Conservation (phyloP, 768 basidiomycete species). For the Trametes meyenii region DNA sequence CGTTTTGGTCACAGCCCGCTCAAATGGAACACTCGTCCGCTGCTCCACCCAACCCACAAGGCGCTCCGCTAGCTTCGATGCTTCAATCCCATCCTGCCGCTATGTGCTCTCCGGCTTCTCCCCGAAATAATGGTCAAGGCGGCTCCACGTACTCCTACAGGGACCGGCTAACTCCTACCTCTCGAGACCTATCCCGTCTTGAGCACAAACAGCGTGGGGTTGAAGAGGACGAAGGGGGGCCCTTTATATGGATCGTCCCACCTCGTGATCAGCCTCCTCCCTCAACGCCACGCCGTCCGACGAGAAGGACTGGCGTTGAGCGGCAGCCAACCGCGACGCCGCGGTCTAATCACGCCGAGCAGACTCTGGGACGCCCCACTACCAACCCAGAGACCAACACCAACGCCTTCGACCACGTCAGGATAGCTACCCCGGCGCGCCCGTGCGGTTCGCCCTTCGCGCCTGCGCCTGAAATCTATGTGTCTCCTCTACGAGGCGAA, state of each 20-base stretch:
- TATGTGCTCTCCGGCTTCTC: too few species aligned
- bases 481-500: constrained; percentile 35
- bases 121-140: too few species aligned
- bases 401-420: too few species aligned
- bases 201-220: too few species aligned
- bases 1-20: constrained; percentile 7
- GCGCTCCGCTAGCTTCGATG: not conserved
- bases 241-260: constrained; percentile 12
- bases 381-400: too few species aligned
- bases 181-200: not conserved
- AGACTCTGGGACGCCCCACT: too few species aligned
- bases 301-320: not conserved
- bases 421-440: not conserved
- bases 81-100: too few species aligned
- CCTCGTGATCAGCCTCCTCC: not conserved
- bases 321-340: not conserved
- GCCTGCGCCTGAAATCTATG: constrained; percentile 28
- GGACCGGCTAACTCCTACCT: not conserved
- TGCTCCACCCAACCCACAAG: not conserved
- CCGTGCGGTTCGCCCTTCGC: constrained; percentile 20
- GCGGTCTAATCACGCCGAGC: too few species aligned
- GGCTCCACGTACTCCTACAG: too few species aligned
- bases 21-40: not conserved
- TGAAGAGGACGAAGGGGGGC: not conserved
- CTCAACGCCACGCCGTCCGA: not conserved